Conservation (phyloP, 257 asterid species). For the Plantago ovata region DNA sequence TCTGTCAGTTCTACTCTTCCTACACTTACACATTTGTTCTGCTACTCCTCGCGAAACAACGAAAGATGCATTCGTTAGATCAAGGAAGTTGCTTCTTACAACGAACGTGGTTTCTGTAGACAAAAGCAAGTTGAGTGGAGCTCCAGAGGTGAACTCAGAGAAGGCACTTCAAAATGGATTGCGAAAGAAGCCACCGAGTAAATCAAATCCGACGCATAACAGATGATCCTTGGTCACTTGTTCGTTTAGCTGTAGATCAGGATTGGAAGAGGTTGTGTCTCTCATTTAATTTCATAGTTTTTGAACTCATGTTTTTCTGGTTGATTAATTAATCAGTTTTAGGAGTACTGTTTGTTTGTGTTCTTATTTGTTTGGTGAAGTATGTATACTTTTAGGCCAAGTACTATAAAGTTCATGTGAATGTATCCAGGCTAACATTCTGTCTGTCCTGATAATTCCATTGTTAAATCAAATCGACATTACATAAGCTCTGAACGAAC, state of each 20-base stretch:
- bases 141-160: conserved; percentile 12
- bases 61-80: not conserved
- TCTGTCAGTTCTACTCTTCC: conserved; percentile 17
- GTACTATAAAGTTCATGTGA: too few relatives aligned
- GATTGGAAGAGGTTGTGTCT: conserved; percentile 2
- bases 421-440: too few relatives aligned
- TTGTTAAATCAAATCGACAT: too few relatives aligned
- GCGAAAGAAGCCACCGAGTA: conserved; percentile 21
- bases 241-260: not conserved
- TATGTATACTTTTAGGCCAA: too few relatives aligned
- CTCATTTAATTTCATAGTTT: conserved; percentile 20
- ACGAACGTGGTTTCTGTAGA: conserved; percentile 14
- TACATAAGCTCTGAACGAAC: too few relatives aligned
- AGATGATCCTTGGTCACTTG: not conserved
- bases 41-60: not conserved
- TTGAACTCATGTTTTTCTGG: not conserved
- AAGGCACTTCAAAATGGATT: conserved; percentile 26
- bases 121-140: conserved; percentile 9
- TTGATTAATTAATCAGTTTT: not conserved
- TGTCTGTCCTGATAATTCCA: too few relatives aligned
- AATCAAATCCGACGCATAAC: conserved; percentile 32
- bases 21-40: conserved; percentile 16
- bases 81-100: conserved; percentile 27
- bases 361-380: too few relatives aligned
- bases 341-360: not conserved